Base-by-base conservation (phyloP, 2,329 filamentous ascomycete species). In the Sporothrix protearum region DNA sequence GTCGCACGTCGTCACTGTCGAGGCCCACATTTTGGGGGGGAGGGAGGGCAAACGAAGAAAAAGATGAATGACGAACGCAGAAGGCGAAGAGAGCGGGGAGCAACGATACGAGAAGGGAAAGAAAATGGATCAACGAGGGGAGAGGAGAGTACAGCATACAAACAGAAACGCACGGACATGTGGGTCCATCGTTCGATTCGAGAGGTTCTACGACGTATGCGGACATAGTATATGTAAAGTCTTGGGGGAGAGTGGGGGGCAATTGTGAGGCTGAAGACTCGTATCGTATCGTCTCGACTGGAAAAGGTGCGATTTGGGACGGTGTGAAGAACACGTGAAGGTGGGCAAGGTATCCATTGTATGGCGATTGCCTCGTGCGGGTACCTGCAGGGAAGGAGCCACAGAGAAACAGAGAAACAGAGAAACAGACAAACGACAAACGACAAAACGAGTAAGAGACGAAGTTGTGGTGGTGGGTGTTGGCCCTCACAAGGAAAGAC, bases 341-440 rank as follows among this genome's bases (percentile, higher is more conserved):
- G 33, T 36, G 42, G 14, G 42, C 12, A 47, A 51, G 9, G 64
- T 67, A 67, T 36, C 19, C 64, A 19, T 67, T 51, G 28, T 67
- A 49, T 33, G 45, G 64, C 16, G 19, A 7, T 36, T 33, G 45
- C 10, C 3, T 36, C 2, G 16, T 22, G 45, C 45, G 28, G 42
- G 45, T 67, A 67, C 64, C 45, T 67, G 64, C 28, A 51, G 42
- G 28, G 39, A 36, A 51, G 63, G 61, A 42, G 59, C 59, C 19
- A 47, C 61, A 64, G 28, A 64, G 61, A 28, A 28, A 64, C 8
- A 19, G 7, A 25, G 12, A 5, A 45, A 47, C 61, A 64, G 28
- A 64, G 61, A 28, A 28, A 64, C 8, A 19, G 7, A 25, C 42
- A 5, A 45, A n/a, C n/a, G n/a, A n/a, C n/a, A n/a, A 14, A 19